Evolutionary conservation across 2,329 filamentous ascomycete genomes (phyloP), one percentile per base, ranked within the genome.

Genomic region (Hypoxylon sp.): DNA sequence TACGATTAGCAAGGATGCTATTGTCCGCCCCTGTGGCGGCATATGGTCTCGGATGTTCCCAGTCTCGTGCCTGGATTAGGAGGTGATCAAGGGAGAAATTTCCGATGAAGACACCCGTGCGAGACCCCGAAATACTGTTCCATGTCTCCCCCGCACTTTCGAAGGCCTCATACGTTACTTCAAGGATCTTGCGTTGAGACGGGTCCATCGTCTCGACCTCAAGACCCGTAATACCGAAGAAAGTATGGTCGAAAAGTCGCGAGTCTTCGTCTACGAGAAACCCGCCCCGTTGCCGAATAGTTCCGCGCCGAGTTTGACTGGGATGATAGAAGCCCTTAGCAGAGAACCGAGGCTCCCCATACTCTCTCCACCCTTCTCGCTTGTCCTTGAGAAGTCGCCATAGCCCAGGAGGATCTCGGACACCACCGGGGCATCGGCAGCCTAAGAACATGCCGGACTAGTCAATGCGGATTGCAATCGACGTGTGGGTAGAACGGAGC

Each of bases 131-230:
- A 4, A 71, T 50, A 13, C 46, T 71, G 5, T 71, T 69, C 46
- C 62, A 72, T 1, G 74, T 60, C 7, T 75, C 71, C 14, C 71
- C 69, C 42, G 75, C 75, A 46, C 74, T 79, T 30, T 81, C 79
- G 2, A 82, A 72, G 0, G 77, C 76, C 4, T 75, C 73, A 22
- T 80, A 82, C 0, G 72, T 60, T 0, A 75, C 68, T 46, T 81
- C 80, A 5, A 81, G 73, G 0, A 77, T 67, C 69, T 76, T 77
- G 0, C 80, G 71, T 46, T 81, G 80, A 27, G 75, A 71, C 0
- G 81, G 80, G 56, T 83, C 81, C 73, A 82, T 72, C 1, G 75
- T 70, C 42, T 74, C 73, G 0, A 72, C 74, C 27, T 81, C 79
- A 0, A 68, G 71, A 1, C 72, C 64, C 0, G 74, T 76, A 11